Percentiles rank a stretch among this genome's conserved stretches.
Evolutionary conservation across 768 basidiomycete genomes (phyloP).

Genomic region (Crucibulum laeve): DNA sequence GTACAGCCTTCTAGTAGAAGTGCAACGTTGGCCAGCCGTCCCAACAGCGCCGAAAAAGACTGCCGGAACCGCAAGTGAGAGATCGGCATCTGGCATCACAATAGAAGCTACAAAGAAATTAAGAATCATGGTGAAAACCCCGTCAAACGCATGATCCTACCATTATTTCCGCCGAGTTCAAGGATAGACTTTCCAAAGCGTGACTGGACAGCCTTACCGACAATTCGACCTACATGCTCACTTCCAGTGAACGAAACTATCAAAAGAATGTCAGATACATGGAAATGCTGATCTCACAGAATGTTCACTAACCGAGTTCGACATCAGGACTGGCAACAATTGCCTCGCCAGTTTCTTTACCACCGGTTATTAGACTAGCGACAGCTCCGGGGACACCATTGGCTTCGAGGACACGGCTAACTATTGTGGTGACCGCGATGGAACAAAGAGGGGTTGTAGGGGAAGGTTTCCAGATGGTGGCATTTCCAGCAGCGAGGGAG

Average conservation of each 20-base stretch:
- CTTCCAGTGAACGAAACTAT: conserved; percentile 95
- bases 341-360: conserved; percentile 73
- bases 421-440: conserved; percentile 87
- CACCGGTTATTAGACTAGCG: conserved; percentile 80
- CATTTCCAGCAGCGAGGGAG: conserved; percentile 86
- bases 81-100: conserved; percentile 91
- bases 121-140: conserved; percentile 12
- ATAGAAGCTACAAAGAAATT: conserved; percentile 62
- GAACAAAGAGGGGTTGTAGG: conserved; percentile 84
- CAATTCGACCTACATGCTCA: conserved; percentile 79
- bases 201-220: conserved; percentile 84
- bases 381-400: conserved; percentile 85
- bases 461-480: conserved; percentile 94
- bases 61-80: conserved; percentile 82
- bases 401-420: conserved; percentile 73
- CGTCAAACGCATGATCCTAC: conserved; percentile 33
- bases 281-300: conserved; percentile 4
- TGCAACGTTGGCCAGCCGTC: conserved; percentile 74
- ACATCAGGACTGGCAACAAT: conserved; percentile 71
- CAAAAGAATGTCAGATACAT: conserved; percentile 1
- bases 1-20: conserved; percentile 87
- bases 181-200: conserved; percentile 88
- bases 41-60: conserved; percentile 95
- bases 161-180: conserved; percentile 95
- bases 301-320: conserved; percentile 74